Evolutionary conservation across 352 stramenopile genomes (phyloP), one percentile per base, ranked within the genome.

Genomic region (Pythium volutum): DNA sequence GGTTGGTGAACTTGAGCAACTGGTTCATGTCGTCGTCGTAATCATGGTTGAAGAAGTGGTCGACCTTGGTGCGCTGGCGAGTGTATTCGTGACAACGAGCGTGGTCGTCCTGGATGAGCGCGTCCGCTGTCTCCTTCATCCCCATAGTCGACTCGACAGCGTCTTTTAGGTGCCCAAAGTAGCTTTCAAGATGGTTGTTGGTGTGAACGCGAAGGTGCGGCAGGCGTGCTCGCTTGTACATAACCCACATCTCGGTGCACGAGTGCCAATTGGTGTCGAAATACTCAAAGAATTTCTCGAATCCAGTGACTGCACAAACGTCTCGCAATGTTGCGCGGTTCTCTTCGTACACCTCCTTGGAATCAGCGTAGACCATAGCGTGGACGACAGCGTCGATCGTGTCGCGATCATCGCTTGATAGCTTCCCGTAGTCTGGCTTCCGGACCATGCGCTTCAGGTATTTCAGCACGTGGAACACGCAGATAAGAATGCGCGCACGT

Each of bases 391-490:
- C 16, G 9, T 66, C 61, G 6, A 75, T n/a, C 4, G 23, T 3
- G 0, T 39, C 18, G 0, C 20, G 41, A 25, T 67, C 59, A 8
- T 66, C 34, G 0, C 5, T 5, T 11, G 65, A 66, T 18, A 73
- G 31, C 18, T 50, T 64, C 1, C 69, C 64, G 16, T 56, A 68
- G 15, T 65, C 57, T 1, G 52, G 51, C 39, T 69, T 69, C 2
- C 55, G 5, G 0, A 8, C 22, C 18, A 52, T 60, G 16, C 42
- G 1, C 1, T 57, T 62, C 0, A 70, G 54, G 9, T 59, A 71
- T 39, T 75, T 73, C 18, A 70, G 47, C 5, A 69, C 61, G 29
- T 76, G 69, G 36, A 73, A 76, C 4, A 43, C 6, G 23, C 64
- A 76, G 15, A 71, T 67, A 4, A 76, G 33, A 1, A 71, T 34